These are phyloP conservation scores for Suhomyces sp. DNA, from an alignment of 805 yeast genomes.

Conservation along the genomic window DNA sequence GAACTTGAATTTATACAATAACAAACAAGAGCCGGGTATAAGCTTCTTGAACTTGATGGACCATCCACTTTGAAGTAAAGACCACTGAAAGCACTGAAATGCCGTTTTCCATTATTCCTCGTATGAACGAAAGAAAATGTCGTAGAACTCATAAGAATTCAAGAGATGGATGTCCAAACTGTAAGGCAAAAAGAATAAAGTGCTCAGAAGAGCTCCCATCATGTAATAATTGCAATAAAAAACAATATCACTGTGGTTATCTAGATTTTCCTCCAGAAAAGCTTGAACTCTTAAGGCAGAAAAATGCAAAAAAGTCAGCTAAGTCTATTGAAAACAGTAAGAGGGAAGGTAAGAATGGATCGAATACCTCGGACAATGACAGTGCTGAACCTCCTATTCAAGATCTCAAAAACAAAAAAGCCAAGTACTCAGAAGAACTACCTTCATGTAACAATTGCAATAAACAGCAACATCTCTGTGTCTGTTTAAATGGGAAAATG, in stretches of 20 bases:
- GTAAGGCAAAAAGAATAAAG: slow-evolving; percentile 41
- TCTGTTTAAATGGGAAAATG: background rate
- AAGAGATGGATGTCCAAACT: slow-evolving; percentile 40
- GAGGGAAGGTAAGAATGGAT: background rate
- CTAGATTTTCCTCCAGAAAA: slow-evolving; percentile 39
- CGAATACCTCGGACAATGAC: background rate
- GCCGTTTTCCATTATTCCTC: slow-evolving; percentile 5
- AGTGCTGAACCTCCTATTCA: background rate
- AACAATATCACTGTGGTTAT: slow-evolving; percentile 39
- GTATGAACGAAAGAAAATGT: slow-evolving; percentile 15
- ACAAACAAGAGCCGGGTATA: background rate
- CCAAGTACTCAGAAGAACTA: background rate
- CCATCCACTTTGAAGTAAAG: background rate
- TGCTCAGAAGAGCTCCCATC: slow-evolving; percentile 43
- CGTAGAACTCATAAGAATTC: slow-evolving; percentile 27
- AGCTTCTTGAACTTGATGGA: background rate
- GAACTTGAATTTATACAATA: background rate
- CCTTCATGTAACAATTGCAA: background rate
- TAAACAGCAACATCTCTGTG: background rate
- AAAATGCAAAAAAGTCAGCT: slow-evolving; percentile 25
- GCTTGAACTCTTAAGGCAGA: slow-evolving; percentile 30
- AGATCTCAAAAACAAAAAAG: background rate
- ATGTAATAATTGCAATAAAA: slow-evolving; percentile 38
- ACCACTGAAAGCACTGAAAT: background rate
- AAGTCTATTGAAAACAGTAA: background rate